Base-by-base conservation (phyloP, 441 rosid species). In the Aquilaria agallochum region DNA sequence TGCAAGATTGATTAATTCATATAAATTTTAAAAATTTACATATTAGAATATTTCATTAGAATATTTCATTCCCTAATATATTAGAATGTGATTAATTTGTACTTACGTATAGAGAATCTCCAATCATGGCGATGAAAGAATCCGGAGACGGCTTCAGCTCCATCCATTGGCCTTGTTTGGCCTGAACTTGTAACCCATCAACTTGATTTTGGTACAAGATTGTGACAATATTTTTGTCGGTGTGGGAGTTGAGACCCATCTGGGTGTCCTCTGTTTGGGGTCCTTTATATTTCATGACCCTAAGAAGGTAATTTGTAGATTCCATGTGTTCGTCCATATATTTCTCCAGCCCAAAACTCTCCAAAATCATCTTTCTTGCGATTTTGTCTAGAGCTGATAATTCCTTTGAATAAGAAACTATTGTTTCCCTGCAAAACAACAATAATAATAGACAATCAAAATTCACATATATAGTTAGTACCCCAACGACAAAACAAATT, bases 161-260 rank as follows among this genome's bases (percentile, higher is more conserved):
- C 66, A 83, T 75, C 96, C 96, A 92, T 2, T 74, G 61, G 0
- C 87, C 89, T 48, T 75, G 73, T 71, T 80, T 85, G 31, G 81
- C 68, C 62, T 81, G 80, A 0, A 89, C 69, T 47, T 81, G 78
- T 1, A 87, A 69, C 9, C 97, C 96, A 1, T 68, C 80, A 15
- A 88, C 87, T 48, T 92, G 77, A 67, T 87, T 89, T 57, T 87
- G 96, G 66, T 69, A 65, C 64, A 92, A 78, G 20, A 88, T 82
- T 34, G 95, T 89, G 11, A 89, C 73, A 0, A 78, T 63, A 74
- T 89, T 87, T 64, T 85, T 83, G 62, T 92, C 95, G 0, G 84
- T 83, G 53, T 89, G 97, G 54, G 83, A 48, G 7, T 32, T 52
- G 5, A 89, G 68, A 1, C 90, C 96, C 9, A 83, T 4, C 68